Evolutionary conservation across 352 stramenopile genomes (phyloP).

Genomic region (Phytophthora lateralis): DNA sequence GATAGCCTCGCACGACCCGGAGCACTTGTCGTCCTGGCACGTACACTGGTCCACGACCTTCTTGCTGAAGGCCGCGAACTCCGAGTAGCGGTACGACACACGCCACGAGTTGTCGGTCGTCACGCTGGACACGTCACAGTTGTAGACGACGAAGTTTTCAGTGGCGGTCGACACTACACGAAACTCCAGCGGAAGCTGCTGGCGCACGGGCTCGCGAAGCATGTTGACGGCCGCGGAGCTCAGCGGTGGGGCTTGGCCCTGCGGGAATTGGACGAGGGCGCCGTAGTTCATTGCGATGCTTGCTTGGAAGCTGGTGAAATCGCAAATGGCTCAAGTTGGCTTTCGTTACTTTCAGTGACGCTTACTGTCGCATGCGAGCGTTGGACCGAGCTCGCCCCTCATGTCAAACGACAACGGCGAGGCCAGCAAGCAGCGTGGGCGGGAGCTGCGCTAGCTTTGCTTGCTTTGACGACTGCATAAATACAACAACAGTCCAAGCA

Average conservation of each 20-base stretch:
- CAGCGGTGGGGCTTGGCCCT: constrained; percentile 14
- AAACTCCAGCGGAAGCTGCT: constrained; percentile 52
- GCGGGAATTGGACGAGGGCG: constrained; percentile 2
- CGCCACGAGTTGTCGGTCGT: constrained; percentile 45
- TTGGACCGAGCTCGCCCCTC: constrained; percentile 2
- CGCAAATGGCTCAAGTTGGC: constrained; percentile 9
- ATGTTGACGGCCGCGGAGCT: constrained; percentile 36
- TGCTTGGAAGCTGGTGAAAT: constrained; percentile 13
- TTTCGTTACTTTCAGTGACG: neutral
- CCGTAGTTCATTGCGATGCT: constrained; percentile 19
- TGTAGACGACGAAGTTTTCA: constrained; percentile 53
- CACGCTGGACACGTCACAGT: constrained; percentile 46
- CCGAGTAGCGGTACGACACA: constrained; percentile 62
- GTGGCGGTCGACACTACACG: constrained; percentile 37
- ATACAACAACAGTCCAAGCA: too few relatives aligned
- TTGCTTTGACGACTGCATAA: too few relatives aligned
- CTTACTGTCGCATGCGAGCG: constrained; percentile 17
- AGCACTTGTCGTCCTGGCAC: constrained; percentile 55
- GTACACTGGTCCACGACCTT: constrained; percentile 53
- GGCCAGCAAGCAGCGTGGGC: neutral
- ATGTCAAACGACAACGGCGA: neutral
- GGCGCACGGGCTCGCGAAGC: constrained; percentile 31
- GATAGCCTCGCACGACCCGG: constrained; percentile 62
- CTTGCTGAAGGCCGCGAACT: constrained; percentile 57
- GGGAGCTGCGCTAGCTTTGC: too few relatives aligned